Percentiles rank a stretch among this genome's conserved stretches.
Conservation (phyloP, 148 eudicot species). For the Camellia japonica region DNA sequence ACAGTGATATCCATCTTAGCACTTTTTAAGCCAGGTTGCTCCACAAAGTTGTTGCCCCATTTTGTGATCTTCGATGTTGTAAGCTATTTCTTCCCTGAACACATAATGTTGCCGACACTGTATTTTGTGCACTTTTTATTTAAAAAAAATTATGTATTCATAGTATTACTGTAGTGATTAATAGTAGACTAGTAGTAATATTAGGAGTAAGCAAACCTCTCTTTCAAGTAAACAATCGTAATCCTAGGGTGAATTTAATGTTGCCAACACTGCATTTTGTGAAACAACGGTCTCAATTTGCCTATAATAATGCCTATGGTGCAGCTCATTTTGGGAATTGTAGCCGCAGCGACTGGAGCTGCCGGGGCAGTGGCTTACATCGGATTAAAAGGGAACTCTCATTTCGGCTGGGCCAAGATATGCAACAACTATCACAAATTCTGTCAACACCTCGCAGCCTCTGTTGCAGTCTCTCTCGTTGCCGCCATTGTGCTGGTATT, state of each 20-base stretch:
- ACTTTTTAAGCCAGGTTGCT: conserved; percentile 32
- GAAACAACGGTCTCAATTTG: conserved; percentile 3
- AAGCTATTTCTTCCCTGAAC: conserved; percentile 3
- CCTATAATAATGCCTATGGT: neutral
- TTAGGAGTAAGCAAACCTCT: neutral
- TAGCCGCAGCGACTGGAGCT: conserved; percentile 67
- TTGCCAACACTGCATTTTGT: too few species aligned
- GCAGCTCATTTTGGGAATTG: conserved; percentile 69
- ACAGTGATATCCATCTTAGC: conserved; percentile 29
- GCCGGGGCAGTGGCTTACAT: conserved; percentile 59
- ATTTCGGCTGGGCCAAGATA: conserved; percentile 47
- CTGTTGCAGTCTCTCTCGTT: conserved; percentile 41
- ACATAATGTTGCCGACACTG: too few species aligned
- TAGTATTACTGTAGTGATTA: too few species aligned
- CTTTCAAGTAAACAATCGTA: neutral
- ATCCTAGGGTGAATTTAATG: too few species aligned
- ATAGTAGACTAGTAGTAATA: neutral
- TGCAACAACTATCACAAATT: conserved; percentile 47
- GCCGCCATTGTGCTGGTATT: conserved; percentile 49
- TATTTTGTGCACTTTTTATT: too few species aligned
- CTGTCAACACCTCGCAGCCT: conserved; percentile 45
- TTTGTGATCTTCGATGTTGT: conserved; percentile 44
- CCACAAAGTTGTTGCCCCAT: conserved; percentile 30
- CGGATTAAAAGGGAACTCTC: conserved; percentile 51
- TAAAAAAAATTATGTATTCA: too few species aligned